Base-by-base conservation (phyloP, 345 rosid species). In the Gossypium turneri region DNA sequence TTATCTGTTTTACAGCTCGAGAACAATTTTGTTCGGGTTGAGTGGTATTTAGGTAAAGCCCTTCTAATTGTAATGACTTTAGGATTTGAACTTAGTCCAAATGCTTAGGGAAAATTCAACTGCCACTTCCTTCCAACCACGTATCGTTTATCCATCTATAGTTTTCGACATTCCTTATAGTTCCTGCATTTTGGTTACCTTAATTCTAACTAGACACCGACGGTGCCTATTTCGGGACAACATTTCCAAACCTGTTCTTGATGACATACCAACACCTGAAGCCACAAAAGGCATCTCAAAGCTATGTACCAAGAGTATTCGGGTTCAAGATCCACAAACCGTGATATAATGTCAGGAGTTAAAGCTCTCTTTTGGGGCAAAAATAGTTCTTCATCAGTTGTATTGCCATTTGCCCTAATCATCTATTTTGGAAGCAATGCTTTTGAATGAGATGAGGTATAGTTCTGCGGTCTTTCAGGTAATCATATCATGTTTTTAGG, bases 211-310 rank as follows among this genome's bases (percentile, higher is more conserved):
- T 86, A 94, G 98, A 94, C 88, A 90, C 90, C 65, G 98, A 94
- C 72, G 98, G 98, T 75, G 98, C 98, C 34, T 94, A 92, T 80
- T 94, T 92, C 55, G 98, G 98, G 73, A 91, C 93, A 15, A 94
- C 98, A 50, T 92, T 92, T 81, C 98, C 98, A 51, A 97, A 92
- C 88, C 85, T 94, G 78, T 94, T 92, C 82, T 76, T 94, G 80
- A 88, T 94, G 98, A 88, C 97, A 7, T 85, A 94, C 27, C 95
- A 92, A 56, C 94, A 92, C 86, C 88, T 94, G 78, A 92, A 92
- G 86, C 98, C 98, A 22, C 98, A 88, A 70, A 92, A 82, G 74
- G 87, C 91, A 17, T 75, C 86, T 3, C 98, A 92, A 87, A 90
- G 79, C 82, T 94, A 94, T 76, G 90, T 87, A 53, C 97, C 95